These are phyloP conservation scores for Maudiozyma humilis DNA, from an alignment of 1,139 yeast species.

Conservation along the genomic window DNA sequence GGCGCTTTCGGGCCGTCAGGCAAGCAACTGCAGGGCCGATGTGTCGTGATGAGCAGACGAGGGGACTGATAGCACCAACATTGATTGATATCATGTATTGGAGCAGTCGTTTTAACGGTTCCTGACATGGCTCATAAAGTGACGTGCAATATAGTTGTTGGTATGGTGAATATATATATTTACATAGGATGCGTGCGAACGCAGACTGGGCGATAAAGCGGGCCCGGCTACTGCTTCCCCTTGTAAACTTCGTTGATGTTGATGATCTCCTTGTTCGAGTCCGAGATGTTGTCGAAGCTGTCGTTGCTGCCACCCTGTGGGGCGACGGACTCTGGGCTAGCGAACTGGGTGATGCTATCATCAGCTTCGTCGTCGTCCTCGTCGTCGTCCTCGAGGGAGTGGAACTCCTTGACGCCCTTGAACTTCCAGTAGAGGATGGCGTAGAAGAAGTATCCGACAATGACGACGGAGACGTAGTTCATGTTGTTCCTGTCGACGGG, in stretches of 20 bases:
- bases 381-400: constrained; percentile 17
- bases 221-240: not conserved
- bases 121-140: no score
- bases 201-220: not conserved
- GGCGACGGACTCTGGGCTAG: not conserved
- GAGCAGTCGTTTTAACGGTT: no score
- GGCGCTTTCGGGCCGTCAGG: no score
- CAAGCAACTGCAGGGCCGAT: no score
- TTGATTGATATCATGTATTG: no score
- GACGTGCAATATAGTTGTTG: not conserved
- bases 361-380: constrained; percentile 9
- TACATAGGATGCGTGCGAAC: constrained; percentile 1
- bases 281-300: constrained; percentile 1
- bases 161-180: constrained; percentile 2
- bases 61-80: no score
- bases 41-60: no score
- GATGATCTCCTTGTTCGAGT: not conserved
- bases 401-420: constrained; percentile 36
- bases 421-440: constrained; percentile 48
- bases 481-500: constrained; percentile 56
- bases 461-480: constrained; percentile 66
- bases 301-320: not conserved
- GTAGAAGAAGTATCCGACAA: constrained; percentile 47
- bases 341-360: not conserved
- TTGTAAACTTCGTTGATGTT: not conserved